Evolutionary conservation across 2,329 filamentous ascomycete genomes (phyloP).

Genomic region (Exophiala xenobiotica): DNA sequence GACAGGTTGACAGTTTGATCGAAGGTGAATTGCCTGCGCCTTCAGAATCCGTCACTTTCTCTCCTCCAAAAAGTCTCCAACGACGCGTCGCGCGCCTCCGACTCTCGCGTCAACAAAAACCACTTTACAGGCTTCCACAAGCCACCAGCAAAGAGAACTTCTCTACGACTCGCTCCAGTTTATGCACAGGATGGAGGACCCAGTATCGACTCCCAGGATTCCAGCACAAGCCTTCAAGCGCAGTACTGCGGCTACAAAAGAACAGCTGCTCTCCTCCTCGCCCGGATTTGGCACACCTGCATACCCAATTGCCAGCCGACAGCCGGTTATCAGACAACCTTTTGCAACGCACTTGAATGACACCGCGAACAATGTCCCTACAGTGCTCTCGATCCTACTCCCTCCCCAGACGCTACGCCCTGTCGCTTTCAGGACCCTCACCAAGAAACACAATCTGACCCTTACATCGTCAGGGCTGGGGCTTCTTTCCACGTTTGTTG

Average conservation of each 20-base stretch:
- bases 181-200: conserved; percentile 30
- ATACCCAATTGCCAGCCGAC: conserved; percentile 61
- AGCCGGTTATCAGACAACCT: conserved; percentile 37
- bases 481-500: conserved; percentile 83
- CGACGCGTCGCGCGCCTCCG: conserved; percentile 15
- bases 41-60: neutral
- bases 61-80: conserved; percentile 2
- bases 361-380: conserved; percentile 54
- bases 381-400: conserved; percentile 83
- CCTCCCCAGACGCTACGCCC: conserved; percentile 84
- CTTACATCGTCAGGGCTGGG: conserved; percentile 84
- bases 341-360: conserved; percentile 37
- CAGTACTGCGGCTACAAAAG: conserved; percentile 37
- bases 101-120: conserved; percentile 15
- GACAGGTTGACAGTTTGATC: neutral
- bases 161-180: neutral
- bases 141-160: neutral
- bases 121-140: conserved; percentile 1
- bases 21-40: neutral
- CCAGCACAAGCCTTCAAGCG: conserved; percentile 23
- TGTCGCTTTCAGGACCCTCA: conserved; percentile 91
- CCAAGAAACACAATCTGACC: conserved; percentile 94
- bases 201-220: conserved; percentile 26
- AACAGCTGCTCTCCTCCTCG: conserved; percentile 79
- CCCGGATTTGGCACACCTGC: conserved; percentile 85